A percentile compares a stretch with the other conserved stretches of the same genome.
These are phyloP conservation scores for Boehmeria nivea DNA, from an alignment of 306 rosid genomes.

Conservation along the genomic window DNA sequence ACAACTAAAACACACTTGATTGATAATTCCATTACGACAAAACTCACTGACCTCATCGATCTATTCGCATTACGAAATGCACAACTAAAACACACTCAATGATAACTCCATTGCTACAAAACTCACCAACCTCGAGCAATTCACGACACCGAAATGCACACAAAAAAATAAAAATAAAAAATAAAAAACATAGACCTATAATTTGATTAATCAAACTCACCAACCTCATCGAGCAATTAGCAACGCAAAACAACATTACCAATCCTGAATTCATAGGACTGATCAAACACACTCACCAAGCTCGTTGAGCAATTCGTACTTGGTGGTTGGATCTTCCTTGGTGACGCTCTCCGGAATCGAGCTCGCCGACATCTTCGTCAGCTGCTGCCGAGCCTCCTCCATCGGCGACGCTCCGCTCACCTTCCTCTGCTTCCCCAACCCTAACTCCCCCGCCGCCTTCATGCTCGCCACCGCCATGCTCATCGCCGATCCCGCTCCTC, in stretches of 20 bases:
- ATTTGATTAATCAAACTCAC: neutral
- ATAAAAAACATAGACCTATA: too few species aligned
- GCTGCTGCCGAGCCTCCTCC: slow-evolving; percentile 52
- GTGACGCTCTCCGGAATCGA: slow-evolving; percentile 88
- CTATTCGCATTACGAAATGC: neutral
- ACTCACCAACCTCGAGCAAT: neutral
- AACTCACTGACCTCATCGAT: neutral
- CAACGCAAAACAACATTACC: neutral
- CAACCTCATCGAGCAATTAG: neutral
- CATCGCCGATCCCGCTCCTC: slow-evolving; percentile 52
- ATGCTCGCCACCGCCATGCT: slow-evolving; percentile 90
- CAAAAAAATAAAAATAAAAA: neutral
- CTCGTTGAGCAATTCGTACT: slow-evolving; percentile 92
- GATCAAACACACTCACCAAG: slow-evolving; percentile 48
- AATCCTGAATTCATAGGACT: neutral
- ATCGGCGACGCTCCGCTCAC: slow-evolving; percentile 52
- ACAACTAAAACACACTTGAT: too few species aligned
- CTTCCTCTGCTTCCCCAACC: slow-evolving; percentile 71
- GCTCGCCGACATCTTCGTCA: slow-evolving; percentile 67
- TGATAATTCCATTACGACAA: too few species aligned
- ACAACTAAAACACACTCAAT: neutral
- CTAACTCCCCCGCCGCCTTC: slow-evolving; percentile 69
- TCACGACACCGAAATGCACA: neutral
- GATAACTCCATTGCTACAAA: neutral
- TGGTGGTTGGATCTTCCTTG: slow-evolving; percentile 82